Base-by-base conservation (phyloP, 768 basidiomycete species). In the Tephrocybe rancida region DNA sequence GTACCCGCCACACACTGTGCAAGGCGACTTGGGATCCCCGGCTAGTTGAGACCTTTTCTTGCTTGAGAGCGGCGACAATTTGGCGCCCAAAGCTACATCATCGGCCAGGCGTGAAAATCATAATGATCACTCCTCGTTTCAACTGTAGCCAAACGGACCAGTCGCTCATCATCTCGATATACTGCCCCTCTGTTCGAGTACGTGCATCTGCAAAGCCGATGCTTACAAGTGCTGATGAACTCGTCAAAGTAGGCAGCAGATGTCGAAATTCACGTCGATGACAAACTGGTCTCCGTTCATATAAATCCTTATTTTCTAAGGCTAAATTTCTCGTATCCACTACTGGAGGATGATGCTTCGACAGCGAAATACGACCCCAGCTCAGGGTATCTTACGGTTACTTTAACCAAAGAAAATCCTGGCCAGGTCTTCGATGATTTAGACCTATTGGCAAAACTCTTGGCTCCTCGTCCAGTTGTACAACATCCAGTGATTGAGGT, bases 281-380 rank as follows among this genome's bases (percentile, higher is more conserved):
- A 82, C 48, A 81, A 81, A 24, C 69, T 87, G 44, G 77, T 93
- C 65, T 85, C 83, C 18, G 71, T 92, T 35, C 85, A 93, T 62
- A 81, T 92, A 66, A 90, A 88, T 54, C 92, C 92, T 1, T 95
- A 93, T 65, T 94, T 88, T 62, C 77, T 94, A 48, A 86, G 90
- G 1, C 77, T 95, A 56, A 84, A 85, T 62, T 92, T 95, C 66
- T 75, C 87, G 25, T 80, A 88, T 60, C 67, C 81, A 0, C 65
- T 88, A 22, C 59, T 87, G 35, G 81, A 89, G 51, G 88, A 90
- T 60, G 90, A 92, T 52, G 67, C 70, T 22, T 86, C 89, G 16
- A 81, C 81, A 24, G 92, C 90, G 2, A 65, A 74, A 60, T 95
- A 93, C 62, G 87, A 95, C 66, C 83, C 90, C 25, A 76, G 80